phyloP scores from a whole-genome alignment of 2,329 filamentous ascomycete species.

The Neopestalotiopsis sp. region DNA sequence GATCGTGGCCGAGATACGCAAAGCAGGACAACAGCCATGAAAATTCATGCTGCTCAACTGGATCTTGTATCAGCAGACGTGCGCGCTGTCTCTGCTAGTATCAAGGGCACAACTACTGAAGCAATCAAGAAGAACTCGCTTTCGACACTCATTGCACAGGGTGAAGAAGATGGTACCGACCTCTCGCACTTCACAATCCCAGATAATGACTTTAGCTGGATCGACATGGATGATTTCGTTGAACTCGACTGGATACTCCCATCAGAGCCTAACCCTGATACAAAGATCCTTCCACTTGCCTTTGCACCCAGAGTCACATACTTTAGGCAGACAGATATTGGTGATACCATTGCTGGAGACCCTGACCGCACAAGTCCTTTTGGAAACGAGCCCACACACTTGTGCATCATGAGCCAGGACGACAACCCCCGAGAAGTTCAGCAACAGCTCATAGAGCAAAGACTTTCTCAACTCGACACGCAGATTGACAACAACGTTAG shows the following conservation, averaged over 20 bases:
- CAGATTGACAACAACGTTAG: conserved; percentile 79
- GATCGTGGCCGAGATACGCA: conserved; percentile 78
- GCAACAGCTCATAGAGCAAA: conserved; percentile 79
- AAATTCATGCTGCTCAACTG: conserved; percentile 91
- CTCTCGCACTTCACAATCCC: conserved; percentile 93
- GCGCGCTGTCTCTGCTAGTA: conserved; percentile 88
- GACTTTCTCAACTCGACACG: conserved; percentile 76
- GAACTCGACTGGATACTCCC: conserved; percentile 96
- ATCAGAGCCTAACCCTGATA: conserved; percentile 87
- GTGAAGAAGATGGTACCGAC: conserved; percentile 66
- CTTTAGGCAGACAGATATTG: conserved; percentile 94
- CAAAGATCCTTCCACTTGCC: conserved; percentile 89
- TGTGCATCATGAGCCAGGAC: conserved; percentile 91
- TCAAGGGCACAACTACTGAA: conserved; percentile 79
- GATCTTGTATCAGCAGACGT: conserved; percentile 92
- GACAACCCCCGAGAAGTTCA: conserved; percentile 91
- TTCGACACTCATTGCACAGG: conserved; percentile 55
- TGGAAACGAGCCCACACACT: conserved; percentile 90
- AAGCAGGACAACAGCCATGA: conserved; percentile 87
- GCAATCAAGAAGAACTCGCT: conserved; percentile 69
- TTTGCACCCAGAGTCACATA: conserved; percentile 97
- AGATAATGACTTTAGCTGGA: conserved; percentile 94
- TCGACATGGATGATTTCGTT: conserved; percentile 99
- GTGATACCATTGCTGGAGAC: conserved; percentile 78
- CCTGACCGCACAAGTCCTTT: conserved; percentile 85